These are phyloP conservation scores for sunflower (Helianthus annuus) DNA, from an alignment of 129 eudicot species.

Conservation along the genomic window HanXRQr2.0-SUNRISE NC_035436.2:5856131-5856630, in stretches of 20 bases:
- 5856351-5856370: not conserved
- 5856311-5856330: constrained; percentile 13
- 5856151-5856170: constrained; percentile 45
- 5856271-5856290: constrained; percentile 41
- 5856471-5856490: constrained; percentile 30
- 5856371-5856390: not conserved
- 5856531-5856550: constrained; percentile 25
- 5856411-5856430: constrained; percentile 8
- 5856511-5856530: not conserved
- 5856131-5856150: constrained; percentile 61
- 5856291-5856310: constrained; percentile 41
- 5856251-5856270: constrained; percentile 23
- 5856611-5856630: not conserved
- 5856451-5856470: constrained; percentile 35
- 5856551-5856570: constrained; percentile 44
- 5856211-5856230: constrained; percentile 44
- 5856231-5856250: constrained; percentile 28
- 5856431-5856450: constrained; percentile 18
- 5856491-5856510: constrained; percentile 20
- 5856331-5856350: not conserved
- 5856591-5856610: not conserved
- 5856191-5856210: constrained; percentile 33
- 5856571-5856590: constrained; percentile 19
- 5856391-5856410: constrained; percentile 15
- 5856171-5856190: constrained; percentile 39